These are phyloP conservation scores for Cardamine resedifolia DNA, from an alignment of 345 rosid species.

Conservation along the genomic window DNA sequence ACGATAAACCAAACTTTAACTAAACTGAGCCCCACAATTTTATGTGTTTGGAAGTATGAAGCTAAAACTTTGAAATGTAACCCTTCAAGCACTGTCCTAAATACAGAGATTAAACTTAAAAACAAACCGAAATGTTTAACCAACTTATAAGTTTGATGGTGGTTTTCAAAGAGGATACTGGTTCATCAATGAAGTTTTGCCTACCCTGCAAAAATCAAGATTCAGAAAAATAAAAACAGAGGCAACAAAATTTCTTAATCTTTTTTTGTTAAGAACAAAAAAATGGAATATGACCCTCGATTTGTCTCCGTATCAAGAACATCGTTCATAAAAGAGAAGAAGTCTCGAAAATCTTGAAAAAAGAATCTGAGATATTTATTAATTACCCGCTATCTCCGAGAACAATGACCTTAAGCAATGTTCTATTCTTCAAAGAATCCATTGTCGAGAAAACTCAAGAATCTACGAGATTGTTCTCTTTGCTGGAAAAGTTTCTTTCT, in stretches of 20 bases:
- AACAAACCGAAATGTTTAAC: neutral
- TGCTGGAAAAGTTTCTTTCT: slow-evolving; percentile 23
- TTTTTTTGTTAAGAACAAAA: neutral
- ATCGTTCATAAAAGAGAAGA: neutral
- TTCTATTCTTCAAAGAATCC: slow-evolving; percentile 57
- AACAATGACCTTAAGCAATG: slow-evolving; percentile 79
- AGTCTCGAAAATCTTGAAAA: neutral
- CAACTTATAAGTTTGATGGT: neutral
- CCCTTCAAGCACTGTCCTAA: neutral
- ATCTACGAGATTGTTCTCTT: slow-evolving; percentile 18
- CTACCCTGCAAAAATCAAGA: slow-evolving; percentile 59
- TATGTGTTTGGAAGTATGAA: neutral
- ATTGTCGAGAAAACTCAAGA: slow-evolving; percentile 13
- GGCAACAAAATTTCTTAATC: neutral
- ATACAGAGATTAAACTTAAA: neutral
- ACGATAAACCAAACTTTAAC: neutral
- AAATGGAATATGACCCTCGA: neutral
- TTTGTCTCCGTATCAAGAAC: slow-evolving; percentile 9
- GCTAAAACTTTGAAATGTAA: neutral
- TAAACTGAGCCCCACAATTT: neutral
- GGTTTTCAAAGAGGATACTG: slow-evolving; percentile 58
- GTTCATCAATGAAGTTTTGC: slow-evolving; percentile 90
- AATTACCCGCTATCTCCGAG: slow-evolving; percentile 91
- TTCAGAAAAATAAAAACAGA: neutral
- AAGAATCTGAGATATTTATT: slow-evolving; percentile 1